Percentiles rank a stretch among this genome's conserved stretches.
Evolutionary conservation across 2,329 filamentous ascomycete species (phyloP).

Genomic region (Harringtonia aguacate): DNA sequence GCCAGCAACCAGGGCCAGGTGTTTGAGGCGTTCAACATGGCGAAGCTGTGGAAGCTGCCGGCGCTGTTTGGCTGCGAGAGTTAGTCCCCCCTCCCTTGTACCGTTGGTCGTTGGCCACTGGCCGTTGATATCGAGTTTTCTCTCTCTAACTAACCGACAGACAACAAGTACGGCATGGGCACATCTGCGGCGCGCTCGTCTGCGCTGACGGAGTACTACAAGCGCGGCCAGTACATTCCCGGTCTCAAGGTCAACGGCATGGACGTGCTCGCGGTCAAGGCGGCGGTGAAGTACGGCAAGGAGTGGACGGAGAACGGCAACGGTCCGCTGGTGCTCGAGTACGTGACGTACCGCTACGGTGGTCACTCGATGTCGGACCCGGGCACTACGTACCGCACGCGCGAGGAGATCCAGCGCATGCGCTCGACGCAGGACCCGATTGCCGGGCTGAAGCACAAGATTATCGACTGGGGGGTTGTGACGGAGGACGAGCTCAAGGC

Average conservation of each 20-base stretch:
- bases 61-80: conserved; percentile 97
- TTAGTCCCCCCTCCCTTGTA: conserved; percentile 37
- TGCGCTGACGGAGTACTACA: conserved; percentile 98
- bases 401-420: conserved; percentile 99
- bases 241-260: conserved; percentile 99
- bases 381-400: conserved; percentile 96
- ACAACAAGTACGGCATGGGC: conserved; percentile 99
- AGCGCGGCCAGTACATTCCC: conserved; percentile 98
- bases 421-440: conserved; percentile 97
- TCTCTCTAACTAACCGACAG: conserved; percentile 33
- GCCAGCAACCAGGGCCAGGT: conserved; percentile 99
- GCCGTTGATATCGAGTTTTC: not conserved
- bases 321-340: conserved; percentile 93
- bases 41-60: conserved; percentile 95
- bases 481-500: conserved; percentile 92
- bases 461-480: conserved; percentile 88
- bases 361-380: conserved; percentile 99
- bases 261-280: conserved; percentile 97
- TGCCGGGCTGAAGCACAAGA: conserved; percentile 94
- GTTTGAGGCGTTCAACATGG: conserved; percentile 99
- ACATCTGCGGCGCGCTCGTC: conserved; percentile 90
- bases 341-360: conserved; percentile 98
- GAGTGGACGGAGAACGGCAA: conserved; percentile 74
- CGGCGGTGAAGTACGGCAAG: conserved; percentile 88
- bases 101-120: not conserved